These are phyloP conservation scores for Xylaria sp. DNA, from an alignment of 2,329 filamentous ascomycete genomes.

Conservation along the genomic window DNA sequence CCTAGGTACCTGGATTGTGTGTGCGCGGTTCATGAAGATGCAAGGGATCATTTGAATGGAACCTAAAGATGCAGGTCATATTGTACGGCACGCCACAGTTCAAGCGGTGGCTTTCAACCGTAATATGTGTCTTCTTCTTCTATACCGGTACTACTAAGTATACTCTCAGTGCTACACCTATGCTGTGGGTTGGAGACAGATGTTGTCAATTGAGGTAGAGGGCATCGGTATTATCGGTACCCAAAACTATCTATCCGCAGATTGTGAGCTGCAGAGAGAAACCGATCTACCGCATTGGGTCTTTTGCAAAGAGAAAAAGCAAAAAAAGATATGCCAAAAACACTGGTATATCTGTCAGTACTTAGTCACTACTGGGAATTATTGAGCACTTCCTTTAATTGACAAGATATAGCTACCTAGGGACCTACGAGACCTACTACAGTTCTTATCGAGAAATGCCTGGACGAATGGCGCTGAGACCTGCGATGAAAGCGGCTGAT, in stretches of 20 bases:
- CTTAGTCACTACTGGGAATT: background rate
- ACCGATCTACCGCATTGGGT: background rate
- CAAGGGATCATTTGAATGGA: constrained; percentile 19
- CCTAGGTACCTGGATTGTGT: too few species aligned
- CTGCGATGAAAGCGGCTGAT: background rate
- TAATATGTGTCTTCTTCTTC: too few species aligned
- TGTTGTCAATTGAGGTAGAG: background rate
- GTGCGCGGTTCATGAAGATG: background rate
- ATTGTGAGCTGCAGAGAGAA: constrained; percentile 1
- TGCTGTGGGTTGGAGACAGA: background rate
- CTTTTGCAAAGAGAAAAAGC: constrained; percentile 8
- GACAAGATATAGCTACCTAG: too few species aligned
- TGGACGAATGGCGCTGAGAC: background rate
- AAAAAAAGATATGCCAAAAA: too few species aligned
- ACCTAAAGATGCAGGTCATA: background rate
- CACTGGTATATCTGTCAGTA: too few species aligned
- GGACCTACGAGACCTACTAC: too few species aligned
- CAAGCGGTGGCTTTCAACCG: background rate
- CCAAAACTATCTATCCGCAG: too few species aligned
- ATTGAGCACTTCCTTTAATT: background rate
- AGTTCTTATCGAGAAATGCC: too few species aligned
- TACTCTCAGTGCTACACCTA: background rate
- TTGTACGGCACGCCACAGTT: constrained; percentile 9
- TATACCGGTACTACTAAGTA: too few species aligned
- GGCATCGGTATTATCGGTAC: too few species aligned